Evolutionary conservation across 805 yeast species (phyloP), one percentile per base, ranked within the genome.

Genomic region (Yamadazyma kitorensis): DNA sequence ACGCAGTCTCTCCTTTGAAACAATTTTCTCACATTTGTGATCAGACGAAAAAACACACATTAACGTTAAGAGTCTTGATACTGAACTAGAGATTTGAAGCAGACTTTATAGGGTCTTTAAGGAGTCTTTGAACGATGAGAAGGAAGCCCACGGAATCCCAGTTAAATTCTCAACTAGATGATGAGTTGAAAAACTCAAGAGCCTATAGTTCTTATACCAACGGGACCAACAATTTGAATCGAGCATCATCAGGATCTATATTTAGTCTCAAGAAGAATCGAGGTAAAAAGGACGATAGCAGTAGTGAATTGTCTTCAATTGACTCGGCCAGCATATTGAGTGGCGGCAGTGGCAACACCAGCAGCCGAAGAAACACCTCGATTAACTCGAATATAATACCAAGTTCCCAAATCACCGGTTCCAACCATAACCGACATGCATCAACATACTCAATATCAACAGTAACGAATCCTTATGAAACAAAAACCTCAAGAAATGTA

Each of bases 391-490:
- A 38, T 33, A 59, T 55, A 6, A 48, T 60, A 6, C 64, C 66
- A 15, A 49, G 51, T 9, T 37, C 54, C 7, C 68, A 57, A 36
- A 38, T 57, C 10, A 45, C 62, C 5, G 49, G 39, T 31, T 57
- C 67, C n/a, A 52, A 41, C 36, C 70, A 62, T 39, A 54, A 60
- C 23, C 58, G 70, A 7, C 64, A 62, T 22, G 63, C 67, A n/a
- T 62, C 69, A 14, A 49, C 68, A 2, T 66, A 60, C 44, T 56
- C 64, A 40, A 57, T 62, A 35, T 53, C 59, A 17, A 52, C 60
- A 17, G 39, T 50, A 6, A 27, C 46, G 16, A 55, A 57, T 39
- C 64, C 64, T 13, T 54, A 57, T 42, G 63, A 59, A 19, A 45
- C 52, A 11, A 53, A 52, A 32, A 50, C 57, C 13, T 23, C 41